Base-by-base conservation (phyloP, 2,329 filamentous ascomycete genomes). In the Penicillium sp. region DNA sequence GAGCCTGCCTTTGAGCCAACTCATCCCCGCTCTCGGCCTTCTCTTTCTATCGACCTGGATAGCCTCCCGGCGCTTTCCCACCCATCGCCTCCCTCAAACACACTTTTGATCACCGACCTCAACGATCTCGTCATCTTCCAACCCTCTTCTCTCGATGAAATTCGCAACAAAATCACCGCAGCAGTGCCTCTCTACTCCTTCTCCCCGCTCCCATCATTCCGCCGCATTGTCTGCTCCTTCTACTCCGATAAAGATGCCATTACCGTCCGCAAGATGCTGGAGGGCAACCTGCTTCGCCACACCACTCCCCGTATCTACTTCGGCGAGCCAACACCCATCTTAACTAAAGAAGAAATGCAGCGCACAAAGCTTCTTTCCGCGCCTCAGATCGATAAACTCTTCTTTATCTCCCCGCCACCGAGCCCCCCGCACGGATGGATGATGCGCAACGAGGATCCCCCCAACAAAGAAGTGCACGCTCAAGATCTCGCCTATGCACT, bases 321-420 rank as follows among this genome's bases (percentile, higher is more conserved):
- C 63, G 83, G 83, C 64, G 73, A 78, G 58, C 73, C 73, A 10
- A 83, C 83, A 29, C 78, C 82, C 10, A 73, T 83, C 57, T 60
- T 73, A 8, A 65, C 65, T 58, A 71, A 65, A 3, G 69, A 65
- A 37, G 67, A 70, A 7, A 23, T 42, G 39, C 39, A 42, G 19
- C 39, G 46, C 60, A 69, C 46, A 78, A 80, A 55, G 21, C 79
- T 84, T 55, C 77, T 86, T 10, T 75, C 83, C 56, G 79, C 81
- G 5, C 86, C 86, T 1, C 81, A 86, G 55, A 76, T 79, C 50
- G 80, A 85, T 57, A 87, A 86, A 68, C 75, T 88, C 45, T 88
- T 88, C 79, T 88, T 88, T 73, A 88, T 88, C 72, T 82, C 78
- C 45, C 86, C 86, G 51, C 86, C 86, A 13, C 86, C 86, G 0